These are phyloP conservation scores for Knufia fluminis DNA, from an alignment of 2,329 filamentous ascomycete genomes.

Conservation along the genomic window DNA sequence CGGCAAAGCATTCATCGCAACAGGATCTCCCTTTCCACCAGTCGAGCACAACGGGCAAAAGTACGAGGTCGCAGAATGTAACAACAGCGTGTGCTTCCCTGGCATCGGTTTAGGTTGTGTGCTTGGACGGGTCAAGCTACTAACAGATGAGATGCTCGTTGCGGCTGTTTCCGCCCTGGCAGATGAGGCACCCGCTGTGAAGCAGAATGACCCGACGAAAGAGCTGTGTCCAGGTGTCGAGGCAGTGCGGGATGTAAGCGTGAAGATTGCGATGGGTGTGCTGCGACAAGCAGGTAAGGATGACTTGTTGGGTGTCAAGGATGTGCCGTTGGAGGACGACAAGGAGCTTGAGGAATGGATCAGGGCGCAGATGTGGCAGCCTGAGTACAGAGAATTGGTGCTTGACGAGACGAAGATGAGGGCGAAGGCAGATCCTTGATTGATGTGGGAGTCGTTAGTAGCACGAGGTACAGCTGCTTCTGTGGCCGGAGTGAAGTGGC, in stretches of 20 bases:
- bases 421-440: background rate
- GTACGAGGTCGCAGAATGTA: slow-evolving; percentile 67
- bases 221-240: slow-evolving; percentile 69
- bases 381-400: slow-evolving; percentile 25
- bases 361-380: slow-evolving; percentile 35
- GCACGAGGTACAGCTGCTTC: too few relatives aligned
- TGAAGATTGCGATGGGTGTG: slow-evolving; percentile 66
- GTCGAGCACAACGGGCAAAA: slow-evolving; percentile 51
- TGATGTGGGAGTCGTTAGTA: too few relatives aligned
- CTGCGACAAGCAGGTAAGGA: slow-evolving; percentile 64
- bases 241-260: slow-evolving; percentile 64
- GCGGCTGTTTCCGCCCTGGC: slow-evolving; percentile 68
- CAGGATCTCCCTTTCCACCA: slow-evolving; percentile 71
- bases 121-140: slow-evolving; percentile 54
- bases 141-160: slow-evolving; percentile 73
- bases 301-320: slow-evolving; percentile 53
- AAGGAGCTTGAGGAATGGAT: slow-evolving; percentile 32
- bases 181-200: slow-evolving; percentile 59
- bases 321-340: slow-evolving; percentile 47
- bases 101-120: slow-evolving; percentile 76
- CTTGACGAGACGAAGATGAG: slow-evolving; percentile 2
- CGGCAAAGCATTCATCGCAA: slow-evolving; percentile 69
- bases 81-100: slow-evolving; percentile 78
- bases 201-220: slow-evolving; percentile 44
- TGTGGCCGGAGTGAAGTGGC: too few relatives aligned